Percentiles rank a stretch among this genome's conserved stretches.
Evolutionary conservation across 768 basidiomycete species (phyloP).

Genomic region (Psilocybe azurescens): DNA sequence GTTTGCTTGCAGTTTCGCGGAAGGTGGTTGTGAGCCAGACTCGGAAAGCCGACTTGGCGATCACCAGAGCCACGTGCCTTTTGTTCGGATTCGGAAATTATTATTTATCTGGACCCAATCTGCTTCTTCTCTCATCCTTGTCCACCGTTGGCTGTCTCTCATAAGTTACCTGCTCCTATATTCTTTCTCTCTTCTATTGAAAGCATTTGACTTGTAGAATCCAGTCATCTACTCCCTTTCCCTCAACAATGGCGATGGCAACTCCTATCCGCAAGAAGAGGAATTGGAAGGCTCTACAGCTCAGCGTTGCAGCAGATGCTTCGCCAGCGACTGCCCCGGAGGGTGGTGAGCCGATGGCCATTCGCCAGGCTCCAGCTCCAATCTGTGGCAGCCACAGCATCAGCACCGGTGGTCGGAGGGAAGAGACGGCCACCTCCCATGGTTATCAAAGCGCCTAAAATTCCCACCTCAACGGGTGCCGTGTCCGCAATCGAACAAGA

Average conservation of each 20-base stretch:
- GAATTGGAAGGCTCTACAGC: slow-evolving; percentile 87
- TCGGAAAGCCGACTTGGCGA: slow-evolving; percentile 11
- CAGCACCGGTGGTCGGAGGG: slow-evolving; percentile 38
- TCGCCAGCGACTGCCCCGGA: slow-evolving; percentile 27
- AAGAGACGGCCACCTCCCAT: slow-evolving; percentile 87
- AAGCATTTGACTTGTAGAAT: slow-evolving; percentile 2
- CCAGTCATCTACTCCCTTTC: slow-evolving; percentile 2
- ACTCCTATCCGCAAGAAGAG: slow-evolving; percentile 86
- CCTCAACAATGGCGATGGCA: slow-evolving; percentile 36
- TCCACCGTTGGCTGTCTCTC: slow-evolving; percentile 15
- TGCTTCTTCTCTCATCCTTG: slow-evolving; percentile 25
- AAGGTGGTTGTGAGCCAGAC: no score
- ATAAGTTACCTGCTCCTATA: neutral
- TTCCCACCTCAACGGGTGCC: slow-evolving; percentile 46
- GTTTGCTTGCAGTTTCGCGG: no score
- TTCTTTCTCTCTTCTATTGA: slow-evolving; percentile 3
- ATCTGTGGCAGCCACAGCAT: slow-evolving; percentile 39
- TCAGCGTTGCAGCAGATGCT: slow-evolving; percentile 55
- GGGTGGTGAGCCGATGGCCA: slow-evolving; percentile 47
- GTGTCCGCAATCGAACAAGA: slow-evolving; percentile 48
- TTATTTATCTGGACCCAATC: slow-evolving; percentile 23
- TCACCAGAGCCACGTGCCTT: slow-evolving; percentile 23
- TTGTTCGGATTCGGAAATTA: slow-evolving; percentile 30
- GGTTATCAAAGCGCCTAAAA: slow-evolving; percentile 76
- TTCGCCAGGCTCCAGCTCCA: slow-evolving; percentile 45